Evolutionary conservation across 192 early-diverging fungal species (phyloP), one percentile per base, ranked within the genome.

Genomic region (Allomyces macrogynus): DNA sequence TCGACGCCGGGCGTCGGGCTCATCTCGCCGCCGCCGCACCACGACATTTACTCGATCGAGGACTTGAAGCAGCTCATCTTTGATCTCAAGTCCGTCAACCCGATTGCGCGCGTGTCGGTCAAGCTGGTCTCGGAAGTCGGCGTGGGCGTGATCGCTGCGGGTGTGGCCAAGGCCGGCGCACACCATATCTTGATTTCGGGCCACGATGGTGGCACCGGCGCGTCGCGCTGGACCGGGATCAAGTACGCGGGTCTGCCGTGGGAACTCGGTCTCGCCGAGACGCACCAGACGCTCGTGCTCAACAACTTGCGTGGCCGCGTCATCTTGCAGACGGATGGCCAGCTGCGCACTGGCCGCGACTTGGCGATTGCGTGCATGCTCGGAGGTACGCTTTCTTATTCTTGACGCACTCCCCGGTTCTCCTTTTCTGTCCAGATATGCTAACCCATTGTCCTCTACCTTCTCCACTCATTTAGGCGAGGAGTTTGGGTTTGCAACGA

Each of bases 41-140:
- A 98, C 78, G 95, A 98, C 75, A 95, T 95, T 67, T 95, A 98
- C 81, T 95, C 93, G 18, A 98, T 98, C 67, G 95, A 98, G 75
- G 95, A 98, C 72, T 80, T 98, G 66, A 95, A 94, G 81, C 95
- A 98, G 77, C 75, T 98, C 23, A 98, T 98, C 71, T 98, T 94
- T 70, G 95, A 98, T 70, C 81, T 94, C 66, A 95, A 96, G 78
- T 91, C 90, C 75, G 78, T 92, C 43, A 98, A 98, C 77, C 88
- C 84, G 23, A 72, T 73, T 1, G 82, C 95, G n/a, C 84, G 93
- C 68, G 87, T 98, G 24, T 92, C 89, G 7, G 95, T 98, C 61
- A 98, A 98, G 78, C 80, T 98, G 4, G 95, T 96, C 10, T 94
- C 92, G 2, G 93, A 96, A 76, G 92, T 95, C 61, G 95, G 95